Base-by-base conservation (phyloP, 2,329 filamentous ascomycete genomes). In the Paecilomyces fulvus region DNA sequence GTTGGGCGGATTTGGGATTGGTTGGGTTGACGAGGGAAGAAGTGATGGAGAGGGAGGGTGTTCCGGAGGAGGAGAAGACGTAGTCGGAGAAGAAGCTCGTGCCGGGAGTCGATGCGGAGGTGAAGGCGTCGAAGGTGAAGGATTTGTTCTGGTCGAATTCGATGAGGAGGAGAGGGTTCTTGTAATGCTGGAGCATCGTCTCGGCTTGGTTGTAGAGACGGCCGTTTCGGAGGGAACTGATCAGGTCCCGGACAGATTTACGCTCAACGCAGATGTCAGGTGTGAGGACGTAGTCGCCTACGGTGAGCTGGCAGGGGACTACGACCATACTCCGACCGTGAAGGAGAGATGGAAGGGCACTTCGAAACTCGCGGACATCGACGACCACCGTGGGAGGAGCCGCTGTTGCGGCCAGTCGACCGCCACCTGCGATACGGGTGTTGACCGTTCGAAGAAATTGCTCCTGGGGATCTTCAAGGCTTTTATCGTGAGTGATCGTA, bases 91-190 rank as follows among this genome's bases (percentile, higher is more conserved):
- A 67, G 61, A 72, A 73, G 7, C 63, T 67, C 51, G 73, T 65
- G 56, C 67, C 66, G 28, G 73, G 64, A 51, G 68, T 67, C 82
- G 70, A 65, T 30, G 70, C 63, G 28, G 71, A 72, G 2, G 70
- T 65, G 60, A 75, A 75, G 0, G 88, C 88, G 70, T 92, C 94
- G 14, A 99, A 85, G 0, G 92, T 97, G 73, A 99, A 99, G 3
- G 90, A 92, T 72, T 95, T 96, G 76, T 95, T 92, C 69, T 95
- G 89, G 70, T 96, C 92, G 71, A 99, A 99, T 73, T 99, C 94
- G 67, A 99, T 97, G 49, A 99, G 83, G 6, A 99, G 84, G 83
- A 97, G 89, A 0, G 91, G 88, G 62, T 75, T 85, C 67, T 88
- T 88, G 82, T 99, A 99, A 75, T 97, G 86, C 70, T 90, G 85